Percentiles rank a stretch among this genome's conserved stretches.
Conservation (phyloP, 352 stramenopile genomes). For the Phytopythium delawarense region DNA sequence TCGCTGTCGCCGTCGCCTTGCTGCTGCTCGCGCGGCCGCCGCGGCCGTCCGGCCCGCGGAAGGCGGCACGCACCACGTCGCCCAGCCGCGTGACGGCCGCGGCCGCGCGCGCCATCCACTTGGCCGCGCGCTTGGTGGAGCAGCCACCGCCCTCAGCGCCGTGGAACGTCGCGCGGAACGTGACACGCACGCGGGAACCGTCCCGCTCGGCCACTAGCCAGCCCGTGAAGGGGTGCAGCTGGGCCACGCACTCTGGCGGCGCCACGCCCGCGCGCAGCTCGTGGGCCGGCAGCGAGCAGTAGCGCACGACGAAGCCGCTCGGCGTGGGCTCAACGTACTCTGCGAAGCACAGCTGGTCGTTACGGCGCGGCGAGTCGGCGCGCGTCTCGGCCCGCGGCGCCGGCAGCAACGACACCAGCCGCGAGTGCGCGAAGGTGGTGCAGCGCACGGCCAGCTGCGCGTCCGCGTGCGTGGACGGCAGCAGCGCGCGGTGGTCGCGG, state of each 20-base stretch:
- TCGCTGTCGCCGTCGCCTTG: neutral
- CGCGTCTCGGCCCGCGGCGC: neutral
- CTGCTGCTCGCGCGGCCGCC: too few relatives aligned
- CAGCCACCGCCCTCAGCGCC: slow-evolving; percentile 15
- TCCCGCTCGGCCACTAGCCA: slow-evolving; percentile 20
- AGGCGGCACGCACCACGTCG: slow-evolving; percentile 1
- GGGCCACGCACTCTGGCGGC: slow-evolving; percentile 19
- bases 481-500: slow-evolving; percentile 10
- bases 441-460: slow-evolving; percentile 32
- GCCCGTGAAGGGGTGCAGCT: slow-evolving; percentile 26
- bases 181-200: slow-evolving; percentile 14
- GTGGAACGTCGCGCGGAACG: slow-evolving; percentile 24
- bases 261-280: slow-evolving; percentile 28
- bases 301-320: slow-evolving; percentile 20
- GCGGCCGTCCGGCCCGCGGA: neutral
- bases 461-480: neutral
- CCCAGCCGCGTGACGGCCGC: neutral
- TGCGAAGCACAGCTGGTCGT: slow-evolving; percentile 30
- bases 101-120: slow-evolving; percentile 4
- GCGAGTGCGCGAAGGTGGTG: slow-evolving; percentile 20
- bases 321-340: slow-evolving; percentile 21
- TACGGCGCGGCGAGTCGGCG: neutral
- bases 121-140: neutral
- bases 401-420: slow-evolving; percentile 2
- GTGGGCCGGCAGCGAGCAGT: slow-evolving; percentile 18